Base-by-base conservation (phyloP, 2,329 filamentous ascomycete genomes). In the Hypoxylon rubiginosum region DNA sequence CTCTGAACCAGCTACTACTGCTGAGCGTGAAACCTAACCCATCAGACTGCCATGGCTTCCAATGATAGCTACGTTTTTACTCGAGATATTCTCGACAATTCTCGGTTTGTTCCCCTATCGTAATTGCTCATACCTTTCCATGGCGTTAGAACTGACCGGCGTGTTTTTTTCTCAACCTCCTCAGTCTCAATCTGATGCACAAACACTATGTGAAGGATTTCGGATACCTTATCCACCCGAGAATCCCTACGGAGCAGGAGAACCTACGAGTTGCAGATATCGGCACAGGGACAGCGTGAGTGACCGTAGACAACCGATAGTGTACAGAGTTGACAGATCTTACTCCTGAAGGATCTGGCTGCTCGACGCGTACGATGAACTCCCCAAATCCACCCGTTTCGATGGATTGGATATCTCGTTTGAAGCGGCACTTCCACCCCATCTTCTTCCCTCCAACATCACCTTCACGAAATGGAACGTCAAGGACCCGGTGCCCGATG, bases 361-460 rank as follows among this genome's bases (percentile, higher is more conserved):
- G 8, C 5, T 34, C 6, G 62, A 66, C 58, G 52, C 63, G 3
- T 26, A 53, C 9, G 62, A 64, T 2, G 26, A 9, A 2, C 36
- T 69, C 8, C n/a, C 58, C 36, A 39, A 58, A 21, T 65, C 70
- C 15, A 55, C 69, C 9, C 56, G 63, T 10, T 51, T 74, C 1
- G 59, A 67, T n/a, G 70, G 68, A 3, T 59, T 75, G 2, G 72
- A 75, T 36, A 69, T 75, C 45, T 74, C 72, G 2, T 61, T 72
- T 36, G 51, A 69, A 17, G 68, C 69, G 1, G 61, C 66, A 17
- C 72, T 67, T 5, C 67, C 72, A 2, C 49, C 13, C 2, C 57
- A 67, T 5, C 58, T 45, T 19, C 48, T 73, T 7, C 69, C 71
- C 13, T 49, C 64, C 21, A 73, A 72, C 24, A 65, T 73, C 4